These are phyloP conservation scores for Wickerhamiella allomyrinae DNA, from an alignment of 805 yeast species.

Conservation along the genomic window DNA sequence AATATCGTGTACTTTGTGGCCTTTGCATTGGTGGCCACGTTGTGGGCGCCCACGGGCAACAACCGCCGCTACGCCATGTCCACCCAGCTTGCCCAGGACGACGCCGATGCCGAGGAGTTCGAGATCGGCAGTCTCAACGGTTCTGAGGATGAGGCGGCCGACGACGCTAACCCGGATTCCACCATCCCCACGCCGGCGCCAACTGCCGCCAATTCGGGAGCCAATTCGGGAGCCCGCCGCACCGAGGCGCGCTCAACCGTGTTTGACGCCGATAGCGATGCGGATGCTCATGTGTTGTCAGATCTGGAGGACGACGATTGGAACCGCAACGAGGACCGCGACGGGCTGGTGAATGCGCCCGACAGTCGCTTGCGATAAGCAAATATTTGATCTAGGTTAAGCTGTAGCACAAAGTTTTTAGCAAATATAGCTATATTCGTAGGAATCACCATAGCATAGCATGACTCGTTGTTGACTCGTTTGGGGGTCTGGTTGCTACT, in stretches of 20 bases:
- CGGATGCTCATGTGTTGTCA: constrained; percentile 9
- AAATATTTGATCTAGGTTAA: too few species aligned
- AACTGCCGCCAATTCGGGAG: constrained; percentile 1
- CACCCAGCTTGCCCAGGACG: constrained; percentile 72
- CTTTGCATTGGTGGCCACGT: constrained; percentile 68
- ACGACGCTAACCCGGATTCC: constrained; percentile 2
- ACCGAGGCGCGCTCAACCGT: constrained; percentile 3
- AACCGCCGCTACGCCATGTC: constrained; percentile 91
- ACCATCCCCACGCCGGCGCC: constrained; percentile 2
- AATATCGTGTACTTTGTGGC: constrained; percentile 73
- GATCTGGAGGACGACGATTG: constrained; percentile 10
- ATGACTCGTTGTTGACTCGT: too few species aligned
- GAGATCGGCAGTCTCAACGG: constrained; percentile 42
- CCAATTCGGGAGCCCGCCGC: constrained; percentile 9
- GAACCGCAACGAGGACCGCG: constrained; percentile 12
- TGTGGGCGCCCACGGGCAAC: constrained; percentile 97
- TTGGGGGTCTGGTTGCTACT: too few species aligned
- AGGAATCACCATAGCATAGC: too few species aligned
- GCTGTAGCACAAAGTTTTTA: too few species aligned
- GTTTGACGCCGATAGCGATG: constrained; percentile 13
- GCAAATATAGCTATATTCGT: too few species aligned
- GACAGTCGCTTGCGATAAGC: constrained; percentile 3
- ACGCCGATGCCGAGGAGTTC: constrained; percentile 49
- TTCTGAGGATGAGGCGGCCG: constrained; percentile 28
- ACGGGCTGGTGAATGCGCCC: constrained; percentile 17